phyloP scores from a whole-genome alignment of 1,139 yeast species.

The Nakaseomyces bracarensis region DNA sequence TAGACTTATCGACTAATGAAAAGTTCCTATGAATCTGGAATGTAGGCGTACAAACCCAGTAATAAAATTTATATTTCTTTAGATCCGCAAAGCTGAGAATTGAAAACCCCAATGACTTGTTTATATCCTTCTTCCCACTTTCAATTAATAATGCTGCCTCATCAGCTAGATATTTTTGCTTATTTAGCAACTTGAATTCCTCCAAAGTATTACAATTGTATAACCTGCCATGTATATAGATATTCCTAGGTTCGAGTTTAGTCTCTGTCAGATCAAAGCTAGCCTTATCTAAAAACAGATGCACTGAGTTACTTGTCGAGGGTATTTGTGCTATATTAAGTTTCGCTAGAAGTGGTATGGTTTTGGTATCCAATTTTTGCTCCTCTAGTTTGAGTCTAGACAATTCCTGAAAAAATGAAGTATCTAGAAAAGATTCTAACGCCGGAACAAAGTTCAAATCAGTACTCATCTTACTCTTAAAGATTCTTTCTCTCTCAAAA shows the following conservation, averaged over 20 bases:
- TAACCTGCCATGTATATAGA: slow-evolving; percentile 20
- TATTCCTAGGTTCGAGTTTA: slow-evolving; percentile 5
- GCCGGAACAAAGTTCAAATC: slow-evolving; percentile 41
- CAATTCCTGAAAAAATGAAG: slow-evolving; percentile 74
- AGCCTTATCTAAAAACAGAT: slow-evolving; percentile 35
- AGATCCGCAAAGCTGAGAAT: slow-evolving; percentile 75
- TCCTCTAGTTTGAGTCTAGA: slow-evolving; percentile 33
- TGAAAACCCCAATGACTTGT: slow-evolving; percentile 36
- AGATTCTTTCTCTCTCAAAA: too few species aligned
- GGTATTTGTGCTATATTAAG: slow-evolving; percentile 34
- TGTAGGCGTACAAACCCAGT: slow-evolving; percentile 83
- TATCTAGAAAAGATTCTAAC: slow-evolving; percentile 66
- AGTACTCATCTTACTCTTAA: neutral
- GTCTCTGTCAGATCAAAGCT: slow-evolving; percentile 31
- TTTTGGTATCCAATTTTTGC: slow-evolving; percentile 28
- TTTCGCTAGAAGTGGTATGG: slow-evolving; percentile 28
- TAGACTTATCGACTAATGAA: neutral
- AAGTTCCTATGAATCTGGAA: slow-evolving; percentile 38
- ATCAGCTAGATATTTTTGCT: slow-evolving; percentile 44
- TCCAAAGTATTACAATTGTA: slow-evolving; percentile 74
- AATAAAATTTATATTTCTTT: slow-evolving; percentile 76
- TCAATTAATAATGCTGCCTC: slow-evolving; percentile 36
- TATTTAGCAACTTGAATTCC: slow-evolving; percentile 64
- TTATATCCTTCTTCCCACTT: slow-evolving; percentile 17
- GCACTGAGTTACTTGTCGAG: slow-evolving; percentile 32